phyloP scores from a whole-genome alignment of 2,329 filamentous ascomycete genomes.

The Diaporthe sp. region DNA sequence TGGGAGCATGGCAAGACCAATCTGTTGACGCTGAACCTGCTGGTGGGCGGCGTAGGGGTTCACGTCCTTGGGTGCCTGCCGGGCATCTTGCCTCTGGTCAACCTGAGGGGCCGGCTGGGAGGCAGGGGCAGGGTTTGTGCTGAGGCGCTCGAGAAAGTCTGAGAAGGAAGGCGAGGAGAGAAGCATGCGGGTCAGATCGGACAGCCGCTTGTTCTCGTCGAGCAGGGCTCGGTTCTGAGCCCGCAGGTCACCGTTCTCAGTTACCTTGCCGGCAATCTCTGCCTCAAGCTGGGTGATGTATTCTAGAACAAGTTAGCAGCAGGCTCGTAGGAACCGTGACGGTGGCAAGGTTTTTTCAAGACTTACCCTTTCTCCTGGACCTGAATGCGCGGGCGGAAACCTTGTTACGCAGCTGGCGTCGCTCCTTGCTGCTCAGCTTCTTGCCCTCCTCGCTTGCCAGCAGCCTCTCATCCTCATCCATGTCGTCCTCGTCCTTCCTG shows the following conservation, averaged over 20 bases:
- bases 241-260: constrained; percentile 84
- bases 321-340: background rate
- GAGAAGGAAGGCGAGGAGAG: constrained; percentile 85
- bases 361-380: constrained; percentile 94
- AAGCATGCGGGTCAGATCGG: constrained; percentile 83
- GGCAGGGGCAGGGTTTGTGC: constrained; percentile 64
- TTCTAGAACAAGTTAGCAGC: constrained; percentile 73
- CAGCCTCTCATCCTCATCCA: constrained; percentile 96
- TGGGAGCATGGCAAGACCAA: constrained; percentile 85
- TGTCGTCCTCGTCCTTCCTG: constrained; percentile 97
- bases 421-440: constrained; percentile 98
- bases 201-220: constrained; percentile 86
- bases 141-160: constrained; percentile 79
- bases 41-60: constrained; percentile 69
- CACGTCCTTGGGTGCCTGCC: constrained; percentile 72
- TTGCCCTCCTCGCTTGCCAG: constrained; percentile 96
- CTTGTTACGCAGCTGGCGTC: constrained; percentile 97
- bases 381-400: constrained; percentile 98
- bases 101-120: constrained; percentile 49
- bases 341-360: background rate
- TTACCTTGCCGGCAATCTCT: constrained; percentile 85
- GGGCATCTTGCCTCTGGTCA: constrained; percentile 47
- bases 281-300: constrained; percentile 95
- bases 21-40: constrained; percentile 70
- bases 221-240: constrained; percentile 82